Base-by-base conservation (phyloP, 768 basidiomycete genomes). In the Tylopilus intermedius region DNA sequence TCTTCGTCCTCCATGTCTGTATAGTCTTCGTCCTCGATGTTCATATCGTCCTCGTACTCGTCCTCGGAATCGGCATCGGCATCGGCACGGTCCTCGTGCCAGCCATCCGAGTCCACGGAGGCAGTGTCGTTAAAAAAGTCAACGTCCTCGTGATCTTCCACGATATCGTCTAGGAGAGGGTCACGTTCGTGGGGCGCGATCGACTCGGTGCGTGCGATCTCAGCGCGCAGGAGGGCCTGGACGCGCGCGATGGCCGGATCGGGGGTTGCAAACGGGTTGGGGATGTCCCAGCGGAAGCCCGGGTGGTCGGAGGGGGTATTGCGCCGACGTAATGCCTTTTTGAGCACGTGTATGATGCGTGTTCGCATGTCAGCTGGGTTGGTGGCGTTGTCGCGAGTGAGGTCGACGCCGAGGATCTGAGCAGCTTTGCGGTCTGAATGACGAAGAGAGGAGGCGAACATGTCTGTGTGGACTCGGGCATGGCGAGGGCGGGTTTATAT, bases 211-310 rank as follows among this genome's bases (percentile, higher is more conserved):
- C 27, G 42, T 0, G 15, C 33, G 5, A 48, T 45, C 15, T 58
- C 46, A 1, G 32, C 26, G 0, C 58, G 45, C 2, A 58, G 27
- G 37, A 48, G 42, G 1, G 40, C 24, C 2, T 2, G 45, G 35
- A 44, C 4, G 2, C 2, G 26, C 1, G 37, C 47, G 8, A 40
- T 18, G 8, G 37, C 30, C 1, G 53, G 54, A 26, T 49, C 47
- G 14, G 18, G 41, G 7, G 24, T 21, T 1, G 14, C 50, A 18
- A 63, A 64, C 0, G 64, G 62, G 45, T 60, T 26, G 0, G 15
- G 18, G 5, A 30, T 48, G 46, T 64, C 55, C 62, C 64, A 64
- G 4, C 53, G 53, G 38, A 51, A 30, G 30, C 30, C 30, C 30
- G 9, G 30, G 0, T 6, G 2, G 30, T 30, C 30, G 30, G 30